Percentiles rank a stretch among this genome's conserved stretches.
These are phyloP conservation scores for Tolypocladium guangdongense DNA, from an alignment of 2,329 filamentous ascomycete genomes.

Conservation along the genomic window DNA sequence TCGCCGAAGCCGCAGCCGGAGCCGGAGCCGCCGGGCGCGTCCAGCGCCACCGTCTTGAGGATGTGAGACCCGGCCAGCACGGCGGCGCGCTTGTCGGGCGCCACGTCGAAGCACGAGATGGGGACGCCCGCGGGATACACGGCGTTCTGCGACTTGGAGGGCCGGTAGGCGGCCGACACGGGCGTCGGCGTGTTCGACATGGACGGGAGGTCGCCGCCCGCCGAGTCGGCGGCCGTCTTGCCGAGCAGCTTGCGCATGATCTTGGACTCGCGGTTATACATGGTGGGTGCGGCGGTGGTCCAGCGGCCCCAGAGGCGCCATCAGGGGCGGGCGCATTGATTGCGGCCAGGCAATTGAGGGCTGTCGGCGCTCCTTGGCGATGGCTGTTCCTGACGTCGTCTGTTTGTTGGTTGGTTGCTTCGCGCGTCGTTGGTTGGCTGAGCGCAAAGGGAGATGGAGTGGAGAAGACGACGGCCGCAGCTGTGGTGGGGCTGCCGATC, in stretches of 20 bases:
- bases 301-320: constrained; percentile 21
- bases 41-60: constrained; percentile 48
- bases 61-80: constrained; percentile 48
- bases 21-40: constrained; percentile 27
- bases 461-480: neutral
- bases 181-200: constrained; percentile 34
- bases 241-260: constrained; percentile 52
- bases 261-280: constrained; percentile 43
- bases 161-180: constrained; percentile 32
- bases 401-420: neutral
- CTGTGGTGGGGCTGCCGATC: neutral
- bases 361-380: neutral
- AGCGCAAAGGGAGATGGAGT: neutral
- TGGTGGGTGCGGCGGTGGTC: constrained; percentile 16
- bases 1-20: constrained; percentile 37
- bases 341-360: neutral
- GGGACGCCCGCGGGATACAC: constrained; percentile 40
- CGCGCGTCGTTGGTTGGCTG: neutral
- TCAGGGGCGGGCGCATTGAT: constrained; percentile 8
- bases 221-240: constrained; percentile 36
- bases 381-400: too few relatives aligned
- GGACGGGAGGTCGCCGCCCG: constrained; percentile 30
- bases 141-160: constrained; percentile 44
- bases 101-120: constrained; percentile 46
- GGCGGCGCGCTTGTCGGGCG: constrained; percentile 43